Base-by-base conservation (phyloP, 1,284 basidiomycete genomes). In the Heterobasidion parviporum region DNA sequence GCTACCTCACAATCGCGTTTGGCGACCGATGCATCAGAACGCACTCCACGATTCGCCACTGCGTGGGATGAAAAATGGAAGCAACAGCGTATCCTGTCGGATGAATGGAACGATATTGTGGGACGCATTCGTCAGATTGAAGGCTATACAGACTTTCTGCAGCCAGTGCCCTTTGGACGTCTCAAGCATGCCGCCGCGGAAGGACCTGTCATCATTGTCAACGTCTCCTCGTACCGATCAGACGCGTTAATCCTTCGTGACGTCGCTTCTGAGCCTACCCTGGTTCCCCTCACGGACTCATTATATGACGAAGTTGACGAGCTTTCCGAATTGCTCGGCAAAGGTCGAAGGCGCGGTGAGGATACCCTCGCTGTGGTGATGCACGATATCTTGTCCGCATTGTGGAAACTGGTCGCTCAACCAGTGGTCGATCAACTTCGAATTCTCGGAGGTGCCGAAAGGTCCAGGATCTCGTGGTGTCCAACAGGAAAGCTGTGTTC, bases 381-480 rank as follows among this genome's bases (percentile, higher is more conserved):
- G 18, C 41, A 55, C n/a, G 3, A 51, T 8, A 52, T 69, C 4
- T 55, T 75, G 14, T 57, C 65, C 2, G 56, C 58, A 5, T 58
- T 74, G 20, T 74, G 72, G 72, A 57, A 66, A n/a, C 52, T 61
- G 5, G 54, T 75, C 36, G 70, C 69, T 8, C 53, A 52, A 14
- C 70, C 70, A 6, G 60, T 74, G n/a, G 56, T 68, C 15, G 58
- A 63, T 26, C 56, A 54, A 43, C 33, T 74, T 1, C 20, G 49
- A 5, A 26, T 52, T 6, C 53, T 65, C 6, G 53, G 44, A 18
- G 52, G 58, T 5, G 52, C 56, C 1, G 52, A 50, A 14, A 59
- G 67, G 14, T 67, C 70, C 1, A 68, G 70, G 9, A 63, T 78
- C 15, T 77, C 75, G 73, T 78, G 76, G 75, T 77, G 73, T 54